Percentiles rank a stretch among this genome's conserved stretches.
Conservation (phyloP, 2,329 filamentous ascomycete species). For the Aspergillus piperis region DNA sequence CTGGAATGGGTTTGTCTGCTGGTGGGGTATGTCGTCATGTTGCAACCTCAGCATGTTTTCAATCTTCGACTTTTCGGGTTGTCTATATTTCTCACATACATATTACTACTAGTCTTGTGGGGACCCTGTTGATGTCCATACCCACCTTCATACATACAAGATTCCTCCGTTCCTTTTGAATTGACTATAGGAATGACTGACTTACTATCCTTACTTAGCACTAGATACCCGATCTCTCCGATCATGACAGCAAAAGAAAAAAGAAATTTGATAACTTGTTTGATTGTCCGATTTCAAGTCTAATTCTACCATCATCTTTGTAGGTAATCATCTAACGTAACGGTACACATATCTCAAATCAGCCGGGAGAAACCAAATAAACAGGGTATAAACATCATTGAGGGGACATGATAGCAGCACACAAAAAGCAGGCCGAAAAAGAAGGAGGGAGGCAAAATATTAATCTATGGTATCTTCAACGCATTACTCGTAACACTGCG, state of each 20-base stretch:
- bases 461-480: slow-evolving; percentile 20
- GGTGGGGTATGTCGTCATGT: too few relatives aligned
- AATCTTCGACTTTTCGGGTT: not conserved
- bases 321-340: slow-evolving; percentile 9
- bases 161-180: too few relatives aligned
- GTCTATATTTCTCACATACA: too few relatives aligned
- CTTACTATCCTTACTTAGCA: too few relatives aligned
- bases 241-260: not conserved
- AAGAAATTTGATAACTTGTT: not conserved
- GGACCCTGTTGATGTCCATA: too few relatives aligned
- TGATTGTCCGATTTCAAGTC: slow-evolving; percentile 11
- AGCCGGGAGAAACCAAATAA: not conserved
- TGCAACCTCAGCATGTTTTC: too few relatives aligned
- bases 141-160: too few relatives aligned
- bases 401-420: slow-evolving; percentile 11
- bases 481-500: slow-evolving; percentile 16
- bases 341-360: slow-evolving; percentile 14
- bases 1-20: not conserved
- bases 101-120: too few relatives aligned
- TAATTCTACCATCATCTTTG: slow-evolving; percentile 19
- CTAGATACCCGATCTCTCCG: not conserved
- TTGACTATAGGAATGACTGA: too few relatives aligned
- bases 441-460: slow-evolving; percentile 1
- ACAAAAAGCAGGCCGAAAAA: not conserved
- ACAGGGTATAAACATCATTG: slow-evolving; percentile 7